Evolutionary conservation across 345 rosid genomes (phyloP), one percentile per base, ranked within the genome.

Genomic region (Durio zibethinus): DNA sequence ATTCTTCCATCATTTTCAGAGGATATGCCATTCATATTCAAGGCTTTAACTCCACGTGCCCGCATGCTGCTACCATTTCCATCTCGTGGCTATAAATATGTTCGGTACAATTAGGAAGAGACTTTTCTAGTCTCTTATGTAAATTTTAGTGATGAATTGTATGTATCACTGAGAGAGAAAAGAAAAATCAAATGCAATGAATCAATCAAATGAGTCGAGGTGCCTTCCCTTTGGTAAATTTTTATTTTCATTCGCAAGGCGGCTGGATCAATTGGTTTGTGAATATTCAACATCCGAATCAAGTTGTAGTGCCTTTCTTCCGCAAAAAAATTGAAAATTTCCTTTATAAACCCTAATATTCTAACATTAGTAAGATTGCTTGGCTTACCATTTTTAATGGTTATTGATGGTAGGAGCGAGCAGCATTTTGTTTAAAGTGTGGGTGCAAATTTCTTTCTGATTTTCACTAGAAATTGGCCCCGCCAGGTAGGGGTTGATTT

Each of bases 1-100:
- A 4, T 73, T 21, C 36, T 21, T 56, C 48, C 76, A 73, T 73
- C 76, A 15, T 56, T 73, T 73, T 73, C 76, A 16, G 42, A 15
- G 42, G 59, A n/a, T 20, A 20, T 7, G 12, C 5, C 6, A 0
- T 64, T 15, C 7, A 4, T 1, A 18, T 9, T 31, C 3, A 5
- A 3, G n/a, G n/a, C 15, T 68, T 60, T 14, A 14, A 43, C 36
- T 25, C 54, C 73, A 68, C 73, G 73, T 68, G 48, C 3, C 33
- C 2, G 16, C 7, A 15, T n/a, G 50, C 18, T n/a, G 31, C 23
- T 23, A 36, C 18, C 48, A 21, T 14, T 36, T n/a, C 50, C 71
- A 40, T 31, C n/a, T 66, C 11, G 71, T 67, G 72, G 31, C 43
- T 29, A 73, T 20, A 38, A 36, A 45, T 35, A 35, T 25, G 6